phyloP scores from a whole-genome alignment of 208 protist species.

The Histomonas meleagridis region DNA sequence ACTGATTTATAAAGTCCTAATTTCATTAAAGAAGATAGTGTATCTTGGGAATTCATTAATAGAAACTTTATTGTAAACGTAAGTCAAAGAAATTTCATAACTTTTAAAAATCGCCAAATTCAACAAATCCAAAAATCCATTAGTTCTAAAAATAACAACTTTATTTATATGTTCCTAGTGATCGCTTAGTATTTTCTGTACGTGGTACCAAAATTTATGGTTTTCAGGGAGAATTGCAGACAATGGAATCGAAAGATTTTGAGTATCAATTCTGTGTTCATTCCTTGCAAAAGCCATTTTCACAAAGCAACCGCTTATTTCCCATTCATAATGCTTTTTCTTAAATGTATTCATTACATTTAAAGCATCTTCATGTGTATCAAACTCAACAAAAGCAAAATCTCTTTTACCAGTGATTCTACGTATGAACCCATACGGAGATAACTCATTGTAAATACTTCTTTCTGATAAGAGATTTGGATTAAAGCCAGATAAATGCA shows the following conservation, averaged over 20 bases:
- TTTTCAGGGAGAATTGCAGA: background rate
- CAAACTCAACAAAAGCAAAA: slow-evolving; percentile 11
- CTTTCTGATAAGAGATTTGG: background rate
- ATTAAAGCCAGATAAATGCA: background rate
- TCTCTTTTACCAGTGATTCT: background rate
- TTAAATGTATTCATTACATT: background rate
- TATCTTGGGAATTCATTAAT: too few species aligned
- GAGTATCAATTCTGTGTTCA: background rate
- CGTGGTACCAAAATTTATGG: background rate
- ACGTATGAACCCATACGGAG: background rate
- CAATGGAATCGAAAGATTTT: background rate
- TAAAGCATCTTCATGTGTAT: slow-evolving; percentile 3
- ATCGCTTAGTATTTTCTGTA: background rate
- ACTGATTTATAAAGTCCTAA: slow-evolving; percentile 5
- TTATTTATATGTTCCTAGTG: too few species aligned
- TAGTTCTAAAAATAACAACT: too few species aligned
- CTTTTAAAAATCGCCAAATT: too few species aligned
- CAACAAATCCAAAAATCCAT: too few species aligned
- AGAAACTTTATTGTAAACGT: too few species aligned
- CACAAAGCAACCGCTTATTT: too few species aligned
- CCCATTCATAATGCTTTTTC: background rate
- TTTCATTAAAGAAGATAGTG: background rate
- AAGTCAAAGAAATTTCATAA: too few species aligned
- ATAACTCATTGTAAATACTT: background rate
- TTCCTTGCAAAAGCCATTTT: background rate